Conservation (phyloP, 2,329 filamentous ascomycete genomes). For the Arachnopeziza araneosa region DNA sequence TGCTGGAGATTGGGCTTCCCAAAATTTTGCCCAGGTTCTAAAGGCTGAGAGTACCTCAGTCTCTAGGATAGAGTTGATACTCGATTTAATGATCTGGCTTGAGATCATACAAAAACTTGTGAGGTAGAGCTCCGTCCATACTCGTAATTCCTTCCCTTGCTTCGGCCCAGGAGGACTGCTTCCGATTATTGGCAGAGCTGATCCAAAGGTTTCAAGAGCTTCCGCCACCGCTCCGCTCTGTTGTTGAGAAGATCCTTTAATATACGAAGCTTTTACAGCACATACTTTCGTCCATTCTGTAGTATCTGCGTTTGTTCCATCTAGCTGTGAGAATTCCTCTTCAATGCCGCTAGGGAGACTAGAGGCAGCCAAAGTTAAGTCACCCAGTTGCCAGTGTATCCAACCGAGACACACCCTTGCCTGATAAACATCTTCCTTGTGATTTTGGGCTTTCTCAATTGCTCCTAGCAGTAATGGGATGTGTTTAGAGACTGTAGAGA, state of each 20-base stretch:
- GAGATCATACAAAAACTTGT: conserved; percentile 69
- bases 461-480: conserved; percentile 42
- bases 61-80: conserved; percentile 45
- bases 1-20: conserved; percentile 43
- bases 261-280: conserved; percentile 70
- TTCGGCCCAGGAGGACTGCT: conserved; percentile 45
- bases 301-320: conserved; percentile 44
- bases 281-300: conserved; percentile 79
- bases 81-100: conserved; percentile 51
- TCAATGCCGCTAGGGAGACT: conserved; percentile 60
- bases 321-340: conserved; percentile 46
- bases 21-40: conserved; percentile 66
- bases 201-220: conserved; percentile 61
- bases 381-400: conserved; percentile 73
- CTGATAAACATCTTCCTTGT: conserved; percentile 62
- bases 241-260: conserved; percentile 62
- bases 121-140: conserved; percentile 74
- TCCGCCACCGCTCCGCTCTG: conserved; percentile 46
- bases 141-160: conserved; percentile 59
- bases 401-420: conserved; percentile 79
- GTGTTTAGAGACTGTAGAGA: conserved; percentile 23
- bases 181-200: conserved; percentile 58
- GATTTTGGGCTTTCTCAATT: conserved; percentile 51
- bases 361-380: conserved; percentile 56
- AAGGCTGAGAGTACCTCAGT: conserved; percentile 50